phyloP scores from a whole-genome alignment of 2,329 filamentous ascomycete genomes.

The Macroventuria anomochaeta region DNA sequence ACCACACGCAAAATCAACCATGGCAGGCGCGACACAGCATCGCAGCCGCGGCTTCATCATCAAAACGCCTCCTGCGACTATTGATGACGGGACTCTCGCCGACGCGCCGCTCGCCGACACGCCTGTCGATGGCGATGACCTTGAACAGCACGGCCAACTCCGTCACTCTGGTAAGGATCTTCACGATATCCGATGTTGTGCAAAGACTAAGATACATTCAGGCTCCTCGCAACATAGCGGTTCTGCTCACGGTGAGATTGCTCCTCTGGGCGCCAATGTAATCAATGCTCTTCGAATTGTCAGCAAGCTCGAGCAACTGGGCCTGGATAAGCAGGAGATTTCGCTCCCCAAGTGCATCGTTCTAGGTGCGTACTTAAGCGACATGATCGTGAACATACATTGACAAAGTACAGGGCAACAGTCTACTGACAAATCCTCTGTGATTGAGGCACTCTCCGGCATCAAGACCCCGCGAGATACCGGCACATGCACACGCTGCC shows the following conservation, averaged over 20 bases:
- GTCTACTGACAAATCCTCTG: constrained; percentile 78
- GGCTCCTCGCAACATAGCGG: background rate
- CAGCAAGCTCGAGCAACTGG: constrained; percentile 69
- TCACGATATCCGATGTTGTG: too few species aligned
- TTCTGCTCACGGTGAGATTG: constrained; percentile 11
- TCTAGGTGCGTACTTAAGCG: constrained; percentile 60
- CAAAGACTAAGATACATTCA: background rate
- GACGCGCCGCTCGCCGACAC: background rate
- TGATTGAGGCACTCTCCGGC: constrained; percentile 59
- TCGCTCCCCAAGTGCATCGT: constrained; percentile 80
- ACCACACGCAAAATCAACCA: background rate
- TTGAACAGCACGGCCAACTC: background rate
- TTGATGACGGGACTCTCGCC: constrained; percentile 1
- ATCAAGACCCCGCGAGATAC: constrained; percentile 74
- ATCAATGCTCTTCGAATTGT: constrained; percentile 71
- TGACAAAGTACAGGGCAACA: constrained; percentile 63
- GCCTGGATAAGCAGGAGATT: constrained; percentile 71
- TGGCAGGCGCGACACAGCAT: constrained; percentile 3
- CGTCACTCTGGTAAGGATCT: background rate
- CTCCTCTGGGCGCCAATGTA: constrained; percentile 64
- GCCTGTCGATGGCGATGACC: background rate
- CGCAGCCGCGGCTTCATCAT: background rate
- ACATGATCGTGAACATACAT: background rate
- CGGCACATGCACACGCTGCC: constrained; percentile 80
- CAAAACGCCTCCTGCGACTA: background rate